Evolutionary conservation across 176 grass and related monocot genomes (phyloP), one percentile per base, ranked within the genome.

Genomic region (Ensete ventricosum): DNA sequence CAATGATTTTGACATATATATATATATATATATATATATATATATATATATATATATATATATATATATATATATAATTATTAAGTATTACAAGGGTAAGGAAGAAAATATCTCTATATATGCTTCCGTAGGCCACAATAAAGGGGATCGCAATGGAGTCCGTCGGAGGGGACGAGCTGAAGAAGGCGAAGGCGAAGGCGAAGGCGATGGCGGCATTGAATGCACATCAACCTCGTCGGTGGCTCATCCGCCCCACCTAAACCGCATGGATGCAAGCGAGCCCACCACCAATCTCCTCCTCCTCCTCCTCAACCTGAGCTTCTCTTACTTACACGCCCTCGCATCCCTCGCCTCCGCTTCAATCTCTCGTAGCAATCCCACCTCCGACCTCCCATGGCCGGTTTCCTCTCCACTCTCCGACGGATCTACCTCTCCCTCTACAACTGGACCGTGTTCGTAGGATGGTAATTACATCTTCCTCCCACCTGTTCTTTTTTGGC

Each of bases 391-490:
- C 53, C 25, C 53, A 90, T 84, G 82, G 82, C 79, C 58, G 75
- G 84, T 1, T 24, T 81, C 67, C 51, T 80, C 67, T 81, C 78
- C 14, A 81, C 81, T 13, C 43, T 84, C 50, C 84, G 86, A 71
- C 79, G 78, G 57, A 82, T 84, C 70, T 68, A 83, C 48, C 50
- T 73, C 70, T 68, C 85, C 48, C 50, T 73, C 79, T 91, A 88
- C 83, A 91, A 91, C 63, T 85, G 80, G 85, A 64, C 77, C 22
- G 68, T 91, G 14, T 88, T 91, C 77, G 55, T 73, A 11, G 89
- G 89, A 87, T 91, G 89, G 85, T 81, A 68, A 67, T 58, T 19
- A 26, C 2, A 12, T 25, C 24, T 24, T 54, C 54, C 25, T 3
- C 29, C 10, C 22, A 24, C 24, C 27, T 54, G 1, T 64, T 20